Evolutionary conservation across 352 stramenopile species (phyloP), one percentile per base, ranked within the genome.

Genomic region (Globisporangium spinosum): DNA sequence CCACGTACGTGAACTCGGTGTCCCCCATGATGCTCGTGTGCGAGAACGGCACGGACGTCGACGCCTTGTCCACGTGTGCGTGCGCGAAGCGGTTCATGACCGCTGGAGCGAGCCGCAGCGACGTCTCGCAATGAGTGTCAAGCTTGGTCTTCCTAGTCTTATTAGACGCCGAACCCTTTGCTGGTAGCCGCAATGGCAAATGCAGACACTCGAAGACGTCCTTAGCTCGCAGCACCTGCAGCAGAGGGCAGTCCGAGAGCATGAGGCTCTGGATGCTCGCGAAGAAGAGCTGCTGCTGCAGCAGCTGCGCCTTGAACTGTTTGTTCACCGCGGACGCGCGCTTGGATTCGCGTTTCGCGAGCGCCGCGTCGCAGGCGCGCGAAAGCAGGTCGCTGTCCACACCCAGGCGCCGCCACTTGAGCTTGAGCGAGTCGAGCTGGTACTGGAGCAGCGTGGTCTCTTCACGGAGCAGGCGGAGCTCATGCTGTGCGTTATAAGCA

Each of bases 251-350:
- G 56, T 82, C 73, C 3, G 75, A 70, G 62, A 87, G 70, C n/a
- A 78, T 58, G 35, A 73, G 80, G 17, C 35, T 29, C 47, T 89
- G 81, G 22, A 89, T 56, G 0, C 77, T 81, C 27, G 81, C 79
- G 27, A 89, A 75, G 58, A 81, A 83, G 62, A 89, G 71, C 67
- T 89, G 81, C 59, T 89, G 81, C 66, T 87, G 72, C 56, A 81
- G 58, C n/a, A 83, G 67, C 67, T 86, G 81, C 64, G 82, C 74
- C 51, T 79, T 79, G 25, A 89, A 70, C 58, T 75, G 62, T 1
- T 70, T 65, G 64, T 87, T 89, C 13, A 79, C 57, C 15, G 70
- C 53, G n/a, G 84, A 77, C 2, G 81, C 65, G 62, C 85, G 72
- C 9, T 61, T 57, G 0, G 74, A 76, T 1, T 76, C 71, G 70